A percentile compares a stretch with the other conserved stretches of the same genome.
These are phyloP conservation scores for Fusarium palustre DNA, from an alignment of 2,329 filamentous ascomycete species.

Conservation along the genomic window DNA sequence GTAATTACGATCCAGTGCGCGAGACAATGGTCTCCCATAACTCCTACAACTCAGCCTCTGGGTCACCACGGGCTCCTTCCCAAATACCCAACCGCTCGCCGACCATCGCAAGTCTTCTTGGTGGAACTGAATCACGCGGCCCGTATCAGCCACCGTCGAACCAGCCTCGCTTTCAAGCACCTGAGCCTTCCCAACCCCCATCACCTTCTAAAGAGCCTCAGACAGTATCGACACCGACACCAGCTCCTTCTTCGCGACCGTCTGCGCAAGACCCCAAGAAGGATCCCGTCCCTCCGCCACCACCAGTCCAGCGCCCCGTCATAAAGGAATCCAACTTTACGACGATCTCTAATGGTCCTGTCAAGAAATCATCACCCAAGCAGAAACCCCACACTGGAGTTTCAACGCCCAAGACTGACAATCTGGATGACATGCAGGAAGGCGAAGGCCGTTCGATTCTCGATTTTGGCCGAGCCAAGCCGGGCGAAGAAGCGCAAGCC, in stretches of 20 bases:
- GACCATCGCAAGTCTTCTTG: constrained; percentile 90
- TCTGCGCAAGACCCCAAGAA: constrained; percentile 54
- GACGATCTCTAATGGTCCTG: constrained; percentile 55
- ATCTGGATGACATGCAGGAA: constrained; percentile 61
- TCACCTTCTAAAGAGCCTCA: constrained; percentile 57
- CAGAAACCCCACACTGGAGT: constrained; percentile 58
- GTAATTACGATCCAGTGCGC: constrained; percentile 74
- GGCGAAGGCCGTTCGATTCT: constrained; percentile 67
- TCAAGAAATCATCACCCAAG: constrained; percentile 62
- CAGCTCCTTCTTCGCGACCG: constrained; percentile 51
- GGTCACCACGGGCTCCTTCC: constrained; percentile 62
- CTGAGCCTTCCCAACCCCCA: constrained; percentile 56
- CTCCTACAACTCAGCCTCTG: constrained; percentile 58
- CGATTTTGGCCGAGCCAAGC: constrained; percentile 69
- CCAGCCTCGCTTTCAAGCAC: constrained; percentile 50
- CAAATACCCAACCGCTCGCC: constrained; percentile 69
- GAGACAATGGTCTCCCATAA: constrained; percentile 70
- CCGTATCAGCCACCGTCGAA: constrained; percentile 45
- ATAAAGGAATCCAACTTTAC: constrained; percentile 56
- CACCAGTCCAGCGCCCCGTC: constrained; percentile 50
- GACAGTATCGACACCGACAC: constrained; percentile 48
- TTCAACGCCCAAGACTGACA: constrained; percentile 62
- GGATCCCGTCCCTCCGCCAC: constrained; percentile 51
- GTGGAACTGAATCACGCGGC: constrained; percentile 43
- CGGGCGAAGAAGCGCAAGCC: constrained; percentile 68